These are phyloP conservation scores for Pilatotrama ljubarskyi DNA, from an alignment of 768 basidiomycete genomes.

Conservation along the genomic window DNA sequence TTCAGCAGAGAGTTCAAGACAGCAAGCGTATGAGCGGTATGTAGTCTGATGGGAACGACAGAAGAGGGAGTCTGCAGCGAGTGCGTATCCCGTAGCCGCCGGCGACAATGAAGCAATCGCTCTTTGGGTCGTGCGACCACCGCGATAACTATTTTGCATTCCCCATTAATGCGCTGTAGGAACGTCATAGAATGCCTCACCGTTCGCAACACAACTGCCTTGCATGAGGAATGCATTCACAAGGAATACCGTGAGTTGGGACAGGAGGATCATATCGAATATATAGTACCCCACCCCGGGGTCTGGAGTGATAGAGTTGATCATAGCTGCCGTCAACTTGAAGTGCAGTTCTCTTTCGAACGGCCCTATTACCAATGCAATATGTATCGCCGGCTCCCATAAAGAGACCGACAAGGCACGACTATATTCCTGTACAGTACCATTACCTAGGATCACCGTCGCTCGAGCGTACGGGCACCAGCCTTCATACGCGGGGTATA, in stretches of 20 bases:
- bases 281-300: background rate
- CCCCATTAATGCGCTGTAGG: no score
- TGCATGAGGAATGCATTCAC: no score
- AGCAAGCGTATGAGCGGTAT: background rate
- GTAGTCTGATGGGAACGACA: slow-evolving; percentile 5
- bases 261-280: background rate
- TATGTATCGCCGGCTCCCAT: background rate
- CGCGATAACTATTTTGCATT: no score
- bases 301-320: background rate
- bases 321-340: background rate
- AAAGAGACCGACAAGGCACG: background rate
- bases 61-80: background rate
- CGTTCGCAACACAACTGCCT: no score
- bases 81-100: slow-evolving; percentile 5
- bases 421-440: background rate
- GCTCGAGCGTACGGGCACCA: no score
- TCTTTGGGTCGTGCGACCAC: background rate
- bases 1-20: no score
- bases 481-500: slow-evolving; percentile 1
- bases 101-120: background rate
- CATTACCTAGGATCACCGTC: no score
- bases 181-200: no score
- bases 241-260: no score
- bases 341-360: background rate
- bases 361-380: background rate